phyloP scores from a whole-genome alignment of 495 filamentous ascomycete species.

The Aspergillus ellipticus region DNA sequence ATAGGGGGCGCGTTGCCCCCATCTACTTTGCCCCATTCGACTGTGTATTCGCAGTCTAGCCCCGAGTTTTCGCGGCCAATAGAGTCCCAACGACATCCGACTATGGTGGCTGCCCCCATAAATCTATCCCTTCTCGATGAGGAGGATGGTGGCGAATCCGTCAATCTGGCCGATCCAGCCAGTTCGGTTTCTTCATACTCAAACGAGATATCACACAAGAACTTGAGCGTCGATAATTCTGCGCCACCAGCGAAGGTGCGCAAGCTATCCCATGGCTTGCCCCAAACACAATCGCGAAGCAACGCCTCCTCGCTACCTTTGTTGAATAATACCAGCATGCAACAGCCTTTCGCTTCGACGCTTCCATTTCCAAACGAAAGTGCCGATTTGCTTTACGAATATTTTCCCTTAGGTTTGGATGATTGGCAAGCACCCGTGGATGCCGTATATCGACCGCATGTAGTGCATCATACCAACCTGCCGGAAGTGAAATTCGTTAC shows the following conservation, averaged over 20 bases:
- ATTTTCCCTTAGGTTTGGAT: conserved; percentile 83
- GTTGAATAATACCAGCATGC: conserved; percentile 36
- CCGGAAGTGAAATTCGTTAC: conserved; percentile 73
- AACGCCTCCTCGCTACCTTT: conserved; percentile 34
- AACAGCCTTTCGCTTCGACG: conserved; percentile 37
- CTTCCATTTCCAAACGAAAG: conserved; percentile 63
- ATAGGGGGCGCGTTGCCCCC: conserved; percentile 24
- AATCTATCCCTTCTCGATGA: conserved; percentile 74
- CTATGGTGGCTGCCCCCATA: conserved; percentile 52
- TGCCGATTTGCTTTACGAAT: conserved; percentile 81
- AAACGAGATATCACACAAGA: conserved; percentile 26
- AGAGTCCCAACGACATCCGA: conserved; percentile 29
- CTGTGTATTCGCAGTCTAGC: conserved; percentile 51
- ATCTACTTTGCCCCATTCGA: conserved; percentile 33
- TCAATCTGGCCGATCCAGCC: conserved; percentile 22
- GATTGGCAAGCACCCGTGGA: conserved; percentile 93
- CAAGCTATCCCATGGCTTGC: conserved; percentile 35
- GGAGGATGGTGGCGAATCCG: conserved; percentile 40
- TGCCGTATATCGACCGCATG: conserved; percentile 87
- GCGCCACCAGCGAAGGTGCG: conserved; percentile 42
- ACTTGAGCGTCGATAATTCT: conserved; percentile 25
- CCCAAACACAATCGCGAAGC: conserved; percentile 30
- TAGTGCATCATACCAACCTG: conserved; percentile 82
- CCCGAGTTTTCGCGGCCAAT: conserved; percentile 45
- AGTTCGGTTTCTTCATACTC: conserved; percentile 23